phyloP scores from a whole-genome alignment of 78 protist species.

The Tieghemostelium lacteum region DNA sequence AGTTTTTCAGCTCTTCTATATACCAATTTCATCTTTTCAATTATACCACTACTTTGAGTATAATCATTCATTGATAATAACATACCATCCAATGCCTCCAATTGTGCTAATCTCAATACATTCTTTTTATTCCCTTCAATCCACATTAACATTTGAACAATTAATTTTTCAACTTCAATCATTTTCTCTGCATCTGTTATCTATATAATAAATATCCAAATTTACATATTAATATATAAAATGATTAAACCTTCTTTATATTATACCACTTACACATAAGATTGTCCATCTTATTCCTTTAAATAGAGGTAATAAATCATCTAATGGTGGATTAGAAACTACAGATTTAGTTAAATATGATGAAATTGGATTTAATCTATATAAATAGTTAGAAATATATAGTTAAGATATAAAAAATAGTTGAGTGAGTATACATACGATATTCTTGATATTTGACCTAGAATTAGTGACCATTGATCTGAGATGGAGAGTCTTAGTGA shows the following conservation, averaged over 20 bases:
- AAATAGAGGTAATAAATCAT: slow-evolving; percentile 50
- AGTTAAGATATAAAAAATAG: not conserved
- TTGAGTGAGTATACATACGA: not conserved
- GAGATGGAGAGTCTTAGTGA: slow-evolving; percentile 49
- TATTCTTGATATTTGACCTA: slow-evolving; percentile 68
- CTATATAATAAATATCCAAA: not conserved
- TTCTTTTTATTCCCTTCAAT: slow-evolving; percentile 66
- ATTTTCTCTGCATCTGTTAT: slow-evolving; percentile 51
- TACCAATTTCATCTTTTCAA: slow-evolving; percentile 52
- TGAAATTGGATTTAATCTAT: slow-evolving; percentile 38
- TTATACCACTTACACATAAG: slow-evolving; percentile 22
- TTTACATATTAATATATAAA: not conserved
- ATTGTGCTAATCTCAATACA: slow-evolving; percentile 63
- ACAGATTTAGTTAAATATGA: slow-evolving; percentile 11
- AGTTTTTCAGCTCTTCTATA: slow-evolving; percentile 57
- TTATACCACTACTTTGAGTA: slow-evolving; percentile 34
- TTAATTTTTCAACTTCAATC: slow-evolving; percentile 67
- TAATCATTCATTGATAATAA: slow-evolving; percentile 61
- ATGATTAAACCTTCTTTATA: not conserved
- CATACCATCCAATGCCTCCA: slow-evolving; percentile 76
- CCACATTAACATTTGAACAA: slow-evolving; percentile 59
- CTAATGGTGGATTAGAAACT: slow-evolving; percentile 38
- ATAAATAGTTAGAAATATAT: not conserved
- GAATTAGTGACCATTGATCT: slow-evolving; percentile 72
- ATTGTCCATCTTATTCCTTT: slow-evolving; percentile 72